A percentile compares a stretch with the other conserved stretches of the same genome.
These are phyloP conservation scores for Arthrobotrys pseudoclavata DNA, from an alignment of 2,329 filamentous ascomycete genomes.

Conservation along the genomic window DNA sequence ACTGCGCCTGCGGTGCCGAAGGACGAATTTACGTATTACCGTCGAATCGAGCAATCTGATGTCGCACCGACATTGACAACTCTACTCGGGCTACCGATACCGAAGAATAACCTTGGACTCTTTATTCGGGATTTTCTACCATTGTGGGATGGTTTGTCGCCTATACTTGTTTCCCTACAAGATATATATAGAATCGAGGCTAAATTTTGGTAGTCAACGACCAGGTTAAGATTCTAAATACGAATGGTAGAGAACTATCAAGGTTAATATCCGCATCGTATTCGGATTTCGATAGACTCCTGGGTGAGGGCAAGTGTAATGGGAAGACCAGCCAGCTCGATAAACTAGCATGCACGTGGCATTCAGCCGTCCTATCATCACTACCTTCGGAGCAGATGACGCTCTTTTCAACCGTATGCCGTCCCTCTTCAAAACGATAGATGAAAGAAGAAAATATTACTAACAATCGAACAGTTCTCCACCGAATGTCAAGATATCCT, in stretches of 20 bases:
- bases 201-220: slow-evolving; percentile 57
- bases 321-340: slow-evolving; percentile 67
- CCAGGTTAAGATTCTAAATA: slow-evolving; percentile 71
- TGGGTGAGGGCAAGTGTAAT: slow-evolving; percentile 56
- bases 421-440: background rate
- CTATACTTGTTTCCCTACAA: background rate
- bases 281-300: slow-evolving; percentile 69
- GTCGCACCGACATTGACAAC: slow-evolving; percentile 89
- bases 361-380: slow-evolving; percentile 59
- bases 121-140: slow-evolving; percentile 83
- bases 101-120: slow-evolving; percentile 89
- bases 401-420: slow-evolving; percentile 33
- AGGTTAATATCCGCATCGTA: slow-evolving; percentile 82
- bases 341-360: slow-evolving; percentile 79
- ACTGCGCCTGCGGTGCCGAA: slow-evolving; percentile 72
- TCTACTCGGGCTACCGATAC: slow-evolving; percentile 86
- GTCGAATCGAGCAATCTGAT: slow-evolving; percentile 90
- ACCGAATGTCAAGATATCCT: slow-evolving; percentile 81
- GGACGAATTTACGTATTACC: slow-evolving; percentile 86
- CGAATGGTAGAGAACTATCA: slow-evolving; percentile 85
- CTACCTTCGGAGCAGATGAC: slow-evolving; percentile 41
- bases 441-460: background rate
- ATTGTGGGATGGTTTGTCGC: slow-evolving; percentile 77
- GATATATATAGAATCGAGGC: slow-evolving; percentile 26
- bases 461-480: slow-evolving; percentile 72